Conservation (phyloP, 169 alveolate genomes). For the Babesia bigemina region DNA sequence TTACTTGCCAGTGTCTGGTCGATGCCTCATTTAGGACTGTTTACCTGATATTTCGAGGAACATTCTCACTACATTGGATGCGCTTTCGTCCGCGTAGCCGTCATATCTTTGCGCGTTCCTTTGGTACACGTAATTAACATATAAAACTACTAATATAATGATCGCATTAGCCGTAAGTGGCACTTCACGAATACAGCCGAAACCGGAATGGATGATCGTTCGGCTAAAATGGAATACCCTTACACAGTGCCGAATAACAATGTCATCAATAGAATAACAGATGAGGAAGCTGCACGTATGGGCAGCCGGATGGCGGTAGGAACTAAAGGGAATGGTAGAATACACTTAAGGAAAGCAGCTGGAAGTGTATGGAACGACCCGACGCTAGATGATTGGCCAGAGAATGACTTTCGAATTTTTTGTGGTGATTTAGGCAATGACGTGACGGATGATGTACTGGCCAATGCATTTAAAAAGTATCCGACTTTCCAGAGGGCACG, state of each 20-base stretch:
- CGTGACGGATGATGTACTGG: slow-evolving; percentile 94
- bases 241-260: not conserved
- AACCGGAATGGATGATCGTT: not conserved
- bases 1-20: too few relatives aligned
- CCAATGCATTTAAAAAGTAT: slow-evolving; percentile 94
- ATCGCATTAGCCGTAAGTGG: too few relatives aligned
- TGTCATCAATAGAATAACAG: slow-evolving; percentile 45
- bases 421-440: slow-evolving; percentile 98
- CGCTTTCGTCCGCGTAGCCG: too few relatives aligned
- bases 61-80: too few relatives aligned
- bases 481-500: slow-evolving; percentile 91
- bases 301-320: slow-evolving; percentile 69
- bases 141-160: too few relatives aligned
- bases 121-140: too few relatives aligned
- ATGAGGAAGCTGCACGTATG: slow-evolving; percentile 66
- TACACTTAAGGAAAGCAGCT: slow-evolving; percentile 93
- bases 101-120: too few relatives aligned
- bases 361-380: slow-evolving; percentile 96
- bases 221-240: not conserved
- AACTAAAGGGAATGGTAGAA: slow-evolving; percentile 35
- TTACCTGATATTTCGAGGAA: too few relatives aligned
- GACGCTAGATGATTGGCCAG: slow-evolving; percentile 96
- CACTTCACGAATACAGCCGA: too few relatives aligned
- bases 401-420: slow-evolving; percentile 94
- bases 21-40: too few relatives aligned